These are phyloP conservation scores for Litsea cubeba DNA, from an alignment of 164 flowering plant species.

Conservation along the genomic window DNA sequence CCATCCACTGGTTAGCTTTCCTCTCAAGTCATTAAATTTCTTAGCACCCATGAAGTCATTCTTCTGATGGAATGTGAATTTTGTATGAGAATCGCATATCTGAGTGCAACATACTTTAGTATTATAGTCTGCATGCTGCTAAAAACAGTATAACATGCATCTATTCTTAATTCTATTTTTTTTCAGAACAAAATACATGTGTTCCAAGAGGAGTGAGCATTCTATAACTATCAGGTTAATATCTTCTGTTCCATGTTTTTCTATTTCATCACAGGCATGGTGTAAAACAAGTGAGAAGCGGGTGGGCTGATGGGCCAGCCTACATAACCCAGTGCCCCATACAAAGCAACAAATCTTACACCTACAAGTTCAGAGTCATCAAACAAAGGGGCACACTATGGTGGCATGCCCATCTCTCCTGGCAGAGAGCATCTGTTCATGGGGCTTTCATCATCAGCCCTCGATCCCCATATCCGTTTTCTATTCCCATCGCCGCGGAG, in stretches of 20 bases:
- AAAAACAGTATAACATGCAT: no score
- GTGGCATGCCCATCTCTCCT: constrained; percentile 60
- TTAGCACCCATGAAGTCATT: no score
- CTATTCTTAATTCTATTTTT: no score
- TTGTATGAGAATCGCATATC: no score
- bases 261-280: no score
- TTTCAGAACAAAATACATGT: no score
- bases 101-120: no score
- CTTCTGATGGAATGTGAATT: no score
- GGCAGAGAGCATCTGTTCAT: constrained; percentile 59
- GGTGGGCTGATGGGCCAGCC: constrained; percentile 64
- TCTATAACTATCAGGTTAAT: no score
- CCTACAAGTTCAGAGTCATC: constrained; percentile 40
- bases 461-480: constrained; percentile 43
- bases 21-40: background rate
- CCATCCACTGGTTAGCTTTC: constrained; percentile 46
- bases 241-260: no score
- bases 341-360: constrained; percentile 35
- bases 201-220: no score
- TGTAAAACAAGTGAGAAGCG: constrained; percentile 39
- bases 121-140: no score
- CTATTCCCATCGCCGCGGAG: constrained; percentile 29
- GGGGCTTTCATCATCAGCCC: constrained; percentile 64
- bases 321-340: constrained; percentile 68
- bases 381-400: constrained; percentile 49